These are phyloP conservation scores for Cucumis cinereus DNA, from an alignment of 306 rosid genomes.

Conservation along the genomic window DNA sequence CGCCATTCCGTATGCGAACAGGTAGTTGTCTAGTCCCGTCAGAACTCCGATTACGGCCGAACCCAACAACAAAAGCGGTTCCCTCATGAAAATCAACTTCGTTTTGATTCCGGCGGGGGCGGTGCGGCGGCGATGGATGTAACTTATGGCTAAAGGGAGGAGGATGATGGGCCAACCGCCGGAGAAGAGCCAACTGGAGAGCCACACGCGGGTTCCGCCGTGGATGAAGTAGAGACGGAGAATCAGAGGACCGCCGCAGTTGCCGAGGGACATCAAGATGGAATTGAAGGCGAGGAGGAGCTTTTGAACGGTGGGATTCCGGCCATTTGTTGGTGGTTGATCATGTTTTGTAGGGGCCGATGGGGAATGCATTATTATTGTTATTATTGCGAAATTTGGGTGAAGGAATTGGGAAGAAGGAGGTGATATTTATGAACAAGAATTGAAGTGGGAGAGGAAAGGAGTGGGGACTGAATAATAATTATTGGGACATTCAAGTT, in stretches of 20 bases:
- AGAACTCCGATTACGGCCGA: conserved; percentile 32
- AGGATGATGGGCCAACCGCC: conserved; percentile 53
- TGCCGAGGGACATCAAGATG: conserved; percentile 26
- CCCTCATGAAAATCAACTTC: conserved; percentile 25
- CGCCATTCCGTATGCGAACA: conserved; percentile 53
- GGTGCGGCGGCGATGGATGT: conserved; percentile 25
- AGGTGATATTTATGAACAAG: not conserved
- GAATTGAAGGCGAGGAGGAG: conserved; percentile 30
- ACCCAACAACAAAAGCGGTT: conserved; percentile 23
- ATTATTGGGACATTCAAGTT: too few species aligned
- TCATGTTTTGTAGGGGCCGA: not conserved
- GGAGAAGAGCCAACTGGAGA: conserved; percentile 45
- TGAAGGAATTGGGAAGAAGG: not conserved
- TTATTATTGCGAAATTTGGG: not conserved
- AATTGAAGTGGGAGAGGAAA: not conserved
- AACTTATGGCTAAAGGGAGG: conserved; percentile 27
- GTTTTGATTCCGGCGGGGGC: not conserved
- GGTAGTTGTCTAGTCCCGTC: conserved; percentile 47
- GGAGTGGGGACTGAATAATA: not conserved
- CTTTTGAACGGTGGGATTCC: not conserved
- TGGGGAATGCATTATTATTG: not conserved
- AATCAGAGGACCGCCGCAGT: conserved; percentile 50
- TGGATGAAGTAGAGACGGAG: conserved; percentile 68
- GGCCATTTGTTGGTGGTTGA: not conserved
- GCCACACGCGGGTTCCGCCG: conserved; percentile 65